Conservation (phyloP, 2,329 filamentous ascomycete species). For the Acrodontium crateriforme region DNA sequence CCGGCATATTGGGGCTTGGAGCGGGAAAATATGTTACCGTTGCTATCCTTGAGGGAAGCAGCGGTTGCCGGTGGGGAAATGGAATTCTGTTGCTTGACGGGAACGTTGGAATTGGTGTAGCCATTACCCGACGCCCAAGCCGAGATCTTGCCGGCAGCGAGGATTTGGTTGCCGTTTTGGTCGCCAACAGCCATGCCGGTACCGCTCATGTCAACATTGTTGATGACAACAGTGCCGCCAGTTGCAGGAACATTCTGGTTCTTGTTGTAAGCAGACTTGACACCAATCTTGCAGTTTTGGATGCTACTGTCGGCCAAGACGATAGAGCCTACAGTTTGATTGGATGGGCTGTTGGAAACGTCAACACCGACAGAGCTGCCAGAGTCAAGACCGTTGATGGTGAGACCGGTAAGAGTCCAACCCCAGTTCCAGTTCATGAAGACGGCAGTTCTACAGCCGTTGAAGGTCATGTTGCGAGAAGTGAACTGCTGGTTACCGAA, state of each 20-base stretch:
- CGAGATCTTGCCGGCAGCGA: constrained; percentile 56
- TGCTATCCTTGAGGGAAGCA: constrained; percentile 45
- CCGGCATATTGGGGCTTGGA: constrained; percentile 80
- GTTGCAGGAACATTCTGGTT: constrained; percentile 47
- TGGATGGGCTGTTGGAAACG: constrained; percentile 31
- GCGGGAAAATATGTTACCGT: constrained; percentile 63
- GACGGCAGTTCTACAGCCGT: constrained; percentile 35
- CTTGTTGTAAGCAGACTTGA: constrained; percentile 65
- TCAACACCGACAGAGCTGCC: constrained; percentile 34
- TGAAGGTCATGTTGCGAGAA: constrained; percentile 37
- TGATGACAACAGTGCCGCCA: constrained; percentile 70
- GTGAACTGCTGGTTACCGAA: constrained; percentile 53
- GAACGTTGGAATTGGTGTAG: constrained; percentile 38
- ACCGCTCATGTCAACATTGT: constrained; percentile 76
- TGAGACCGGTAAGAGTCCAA: constrained; percentile 34
- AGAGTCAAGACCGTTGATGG: constrained; percentile 29
- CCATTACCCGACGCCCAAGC: constrained; percentile 70
- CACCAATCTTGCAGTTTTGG: constrained; percentile 58
- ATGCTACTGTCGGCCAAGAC: constrained; percentile 71
- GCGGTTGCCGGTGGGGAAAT: constrained; percentile 46
- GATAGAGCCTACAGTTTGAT: constrained; percentile 60
- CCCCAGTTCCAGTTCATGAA: constrained; percentile 44
- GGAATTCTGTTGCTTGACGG: constrained; percentile 3
- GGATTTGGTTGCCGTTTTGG: constrained; percentile 38
- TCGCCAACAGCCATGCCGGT: constrained; percentile 52